Base-by-base conservation (phyloP, 768 basidiomycete genomes). In the Lentinus tigrinus region DNA sequence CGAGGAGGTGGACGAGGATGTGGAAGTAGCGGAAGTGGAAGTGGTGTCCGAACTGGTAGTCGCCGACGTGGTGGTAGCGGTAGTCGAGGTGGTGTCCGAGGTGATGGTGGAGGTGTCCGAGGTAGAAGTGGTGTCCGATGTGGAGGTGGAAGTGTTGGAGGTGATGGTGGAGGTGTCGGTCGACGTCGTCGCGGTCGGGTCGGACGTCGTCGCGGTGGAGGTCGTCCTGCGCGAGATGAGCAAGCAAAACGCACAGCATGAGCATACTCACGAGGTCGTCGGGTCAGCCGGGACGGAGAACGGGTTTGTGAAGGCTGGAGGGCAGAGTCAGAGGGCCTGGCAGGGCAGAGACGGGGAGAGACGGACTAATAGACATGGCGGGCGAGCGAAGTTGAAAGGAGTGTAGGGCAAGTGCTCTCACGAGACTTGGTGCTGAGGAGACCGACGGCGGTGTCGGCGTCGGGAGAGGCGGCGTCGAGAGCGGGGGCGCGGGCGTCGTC, bases 311-410 rank as follows among this genome's bases (percentile, higher is more conserved):
- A 5, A 34, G 21, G 40, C 26, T 47, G 38, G 13, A 24, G 8
- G 23, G 34, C 28, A 24, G 19, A 19, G 26, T 31, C 31, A 31
- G 31, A 31, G 7, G 11, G 31, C 31, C 31, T 31, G 31, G 1
- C 1, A 31, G 31, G 39, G 14, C 19, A 40, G 14, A 40, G 9
- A 16, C 31, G 31, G 31, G 31, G 3, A 23, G 19, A 4, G n/a
- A 50, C 53, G 38, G 31, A 55, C 54, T 38, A 26, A 42, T 42
- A 27, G 39, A 39, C 49, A 52, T 53, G 42, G 38, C 24, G 60
- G 43, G 19, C 13, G 24, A 21, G 37, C 4, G 37, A 13, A 24
- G 21, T 17, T 27, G 26, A 31, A 28, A 48, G n/a, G 43, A 46
- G 43, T 23, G 43, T 46, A 23, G n/a, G 23, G 43, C 39, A 40